These are phyloP conservation scores for Trichothecium roseum DNA, from an alignment of 2,329 filamentous ascomycete species.

Conservation along the genomic window DNA sequence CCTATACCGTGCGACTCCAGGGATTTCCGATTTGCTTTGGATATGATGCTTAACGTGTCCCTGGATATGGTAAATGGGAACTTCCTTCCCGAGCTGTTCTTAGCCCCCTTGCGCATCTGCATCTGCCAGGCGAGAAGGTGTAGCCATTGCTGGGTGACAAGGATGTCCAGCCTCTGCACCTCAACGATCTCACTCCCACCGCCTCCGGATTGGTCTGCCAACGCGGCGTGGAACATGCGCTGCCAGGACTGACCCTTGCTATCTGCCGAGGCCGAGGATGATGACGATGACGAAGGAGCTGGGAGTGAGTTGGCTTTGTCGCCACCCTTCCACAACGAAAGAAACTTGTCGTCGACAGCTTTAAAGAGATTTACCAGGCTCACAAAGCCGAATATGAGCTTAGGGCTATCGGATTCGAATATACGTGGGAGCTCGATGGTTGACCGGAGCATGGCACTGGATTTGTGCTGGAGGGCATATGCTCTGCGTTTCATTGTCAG, in stretches of 20 bases:
- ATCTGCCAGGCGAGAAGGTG: slow-evolving; percentile 10
- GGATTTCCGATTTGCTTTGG: slow-evolving; percentile 4
- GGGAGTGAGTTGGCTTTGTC: not conserved
- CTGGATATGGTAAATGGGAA: slow-evolving; percentile 7
- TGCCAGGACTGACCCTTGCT: not conserved
- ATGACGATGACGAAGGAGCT: slow-evolving; percentile 2
- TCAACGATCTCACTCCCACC: slow-evolving; percentile 8
- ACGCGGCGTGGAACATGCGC: not conserved
- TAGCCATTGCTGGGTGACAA: slow-evolving; percentile 11
- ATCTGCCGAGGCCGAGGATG: not conserved
- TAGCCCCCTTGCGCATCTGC: slow-evolving; percentile 2
- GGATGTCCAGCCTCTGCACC: slow-evolving; percentile 10
- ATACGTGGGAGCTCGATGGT: slow-evolving; percentile 10
- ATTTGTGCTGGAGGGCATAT: slow-evolving; percentile 11
- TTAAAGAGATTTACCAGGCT: slow-evolving; percentile 9
- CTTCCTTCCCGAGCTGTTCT: not conserved
- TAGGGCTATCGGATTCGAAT: slow-evolving; percentile 10
- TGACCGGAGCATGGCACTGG: slow-evolving; percentile 6
- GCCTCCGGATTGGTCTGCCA: not conserved
- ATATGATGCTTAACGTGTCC: slow-evolving; percentile 7
- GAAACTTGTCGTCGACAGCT: slow-evolving; percentile 8
- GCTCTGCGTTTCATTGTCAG: slow-evolving; percentile 7
- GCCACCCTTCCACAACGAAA: slow-evolving; percentile 3
- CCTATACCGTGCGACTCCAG: slow-evolving; percentile 12
- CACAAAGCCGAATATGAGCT: slow-evolving; percentile 11